These are phyloP conservation scores for Yamadazyma triangularis DNA, from an alignment of 1,139 yeast species.

Conservation along the genomic window DNA sequence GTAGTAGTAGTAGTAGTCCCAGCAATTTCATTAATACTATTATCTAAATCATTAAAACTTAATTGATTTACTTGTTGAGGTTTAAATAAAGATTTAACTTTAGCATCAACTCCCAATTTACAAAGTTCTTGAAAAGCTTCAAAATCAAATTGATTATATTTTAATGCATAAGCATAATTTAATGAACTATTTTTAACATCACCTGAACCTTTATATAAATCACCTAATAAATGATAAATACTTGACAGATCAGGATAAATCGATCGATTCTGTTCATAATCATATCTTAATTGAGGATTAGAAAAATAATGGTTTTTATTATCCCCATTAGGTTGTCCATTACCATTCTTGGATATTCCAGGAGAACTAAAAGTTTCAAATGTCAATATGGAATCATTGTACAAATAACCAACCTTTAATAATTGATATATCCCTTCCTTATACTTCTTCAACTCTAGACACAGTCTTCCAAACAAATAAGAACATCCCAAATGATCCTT, in stretches of 20 bases:
- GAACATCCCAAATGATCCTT: constrained; percentile 63
- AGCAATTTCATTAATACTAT: neutral
- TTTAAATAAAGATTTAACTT: constrained; percentile 54
- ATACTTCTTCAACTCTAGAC: constrained; percentile 51
- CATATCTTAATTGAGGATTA: constrained; percentile 15
- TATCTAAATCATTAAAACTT: neutral
- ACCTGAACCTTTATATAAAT: constrained; percentile 54
- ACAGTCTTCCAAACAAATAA: constrained; percentile 63
- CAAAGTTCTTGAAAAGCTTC: constrained; percentile 82
- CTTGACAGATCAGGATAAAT: constrained; percentile 63
- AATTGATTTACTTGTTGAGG: neutral
- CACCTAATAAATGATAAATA: constrained; percentile 65
- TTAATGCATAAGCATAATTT: constrained; percentile 64
- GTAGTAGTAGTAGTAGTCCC: too few species aligned
- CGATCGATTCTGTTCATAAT: constrained; percentile 31
- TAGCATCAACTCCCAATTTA: constrained; percentile 63
- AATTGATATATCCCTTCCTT: constrained; percentile 64
- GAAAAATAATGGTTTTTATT: constrained; percentile 4
- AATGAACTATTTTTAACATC: constrained; percentile 63
- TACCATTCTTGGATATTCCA: constrained; percentile 4
- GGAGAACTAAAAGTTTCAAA: constrained; percentile 6
- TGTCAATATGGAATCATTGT: constrained; percentile 23
- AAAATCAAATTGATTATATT: constrained; percentile 75
- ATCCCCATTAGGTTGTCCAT: neutral
- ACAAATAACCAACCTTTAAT: constrained; percentile 26